A percentile compares a stretch with the other conserved stretches of the same genome.
These are phyloP conservation scores for Magnolia officinalis DNA, from an alignment of 164 flowering plant genomes.

Conservation along the genomic window DNA sequence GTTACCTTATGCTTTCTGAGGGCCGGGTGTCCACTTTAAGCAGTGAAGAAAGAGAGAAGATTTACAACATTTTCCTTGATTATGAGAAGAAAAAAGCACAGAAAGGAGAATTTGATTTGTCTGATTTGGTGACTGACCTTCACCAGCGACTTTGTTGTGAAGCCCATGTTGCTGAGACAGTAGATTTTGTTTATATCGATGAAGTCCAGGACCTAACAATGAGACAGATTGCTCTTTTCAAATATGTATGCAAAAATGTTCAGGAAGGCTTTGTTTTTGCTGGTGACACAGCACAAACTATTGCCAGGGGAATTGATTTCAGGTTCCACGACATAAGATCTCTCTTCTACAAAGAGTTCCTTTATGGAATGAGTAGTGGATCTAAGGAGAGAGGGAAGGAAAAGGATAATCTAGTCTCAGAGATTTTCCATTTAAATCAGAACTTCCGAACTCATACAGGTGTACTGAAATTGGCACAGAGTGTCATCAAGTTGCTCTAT, in stretches of 20 bases:
- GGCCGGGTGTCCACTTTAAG: constrained; percentile 42
- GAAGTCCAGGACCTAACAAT: constrained; percentile 85
- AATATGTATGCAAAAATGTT: constrained; percentile 56
- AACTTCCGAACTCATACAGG: constrained; percentile 82
- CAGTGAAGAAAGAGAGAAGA: constrained; percentile 33
- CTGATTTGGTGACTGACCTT: constrained; percentile 69
- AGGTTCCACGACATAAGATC: constrained; percentile 28
- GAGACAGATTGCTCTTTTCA: constrained; percentile 72
- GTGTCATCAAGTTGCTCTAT: constrained; percentile 56
- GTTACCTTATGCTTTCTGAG: constrained; percentile 45
- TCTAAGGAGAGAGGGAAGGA: constrained; percentile 17
- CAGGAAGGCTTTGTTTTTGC: constrained; percentile 70
- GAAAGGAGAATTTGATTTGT: constrained; percentile 64
- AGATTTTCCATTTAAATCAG: constrained; percentile 48
- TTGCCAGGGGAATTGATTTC: constrained; percentile 42
- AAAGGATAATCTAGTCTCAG: constrained; percentile 40
- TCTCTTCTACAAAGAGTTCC: constrained; percentile 56
- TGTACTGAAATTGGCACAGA: constrained; percentile 62
- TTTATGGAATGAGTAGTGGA: constrained; percentile 22
- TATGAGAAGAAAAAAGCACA: constrained; percentile 59
- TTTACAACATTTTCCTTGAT: constrained; percentile 50
- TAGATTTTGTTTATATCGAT: constrained; percentile 78
- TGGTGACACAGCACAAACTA: constrained; percentile 86
- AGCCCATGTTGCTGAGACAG: constrained; percentile 31
- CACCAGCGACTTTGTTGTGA: constrained; percentile 42